Evolutionary conservation across 345 rosid genomes (phyloP).

Genomic region (Kandelia obovata): DNA sequence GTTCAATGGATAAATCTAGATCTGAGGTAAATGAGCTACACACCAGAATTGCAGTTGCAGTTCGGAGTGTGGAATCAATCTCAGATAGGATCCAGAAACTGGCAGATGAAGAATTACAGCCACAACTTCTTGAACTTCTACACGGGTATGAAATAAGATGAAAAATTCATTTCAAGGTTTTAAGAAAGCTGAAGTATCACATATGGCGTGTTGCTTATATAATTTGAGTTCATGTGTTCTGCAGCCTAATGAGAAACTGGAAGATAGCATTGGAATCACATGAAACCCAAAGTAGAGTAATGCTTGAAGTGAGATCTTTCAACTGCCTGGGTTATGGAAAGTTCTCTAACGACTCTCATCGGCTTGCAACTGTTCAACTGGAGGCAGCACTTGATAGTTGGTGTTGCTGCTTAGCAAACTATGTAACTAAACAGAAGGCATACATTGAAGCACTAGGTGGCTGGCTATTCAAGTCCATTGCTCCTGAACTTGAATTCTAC

Average conservation of each 20-base stretch:
- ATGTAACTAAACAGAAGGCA: conserved; percentile 34
- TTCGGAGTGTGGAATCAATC: conserved; percentile 36
- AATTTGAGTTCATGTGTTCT: neutral
- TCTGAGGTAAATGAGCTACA: conserved; percentile 27
- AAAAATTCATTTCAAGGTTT: neutral
- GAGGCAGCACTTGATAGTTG: conserved; percentile 39
- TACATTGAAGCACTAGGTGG: conserved; percentile 41
- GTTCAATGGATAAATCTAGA: conserved; percentile 25
- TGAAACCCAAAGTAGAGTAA: conserved; percentile 36
- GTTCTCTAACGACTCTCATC: conserved; percentile 31
- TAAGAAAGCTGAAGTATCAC: neutral
- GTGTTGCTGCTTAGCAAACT: conserved; percentile 30
- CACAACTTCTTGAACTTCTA: conserved; percentile 40
- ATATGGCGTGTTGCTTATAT: conserved; percentile 3
- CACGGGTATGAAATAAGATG: conserved; percentile 31
- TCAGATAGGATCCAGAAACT: conserved; percentile 38
- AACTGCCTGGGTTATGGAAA: conserved; percentile 20
- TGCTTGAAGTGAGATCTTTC: conserved; percentile 37
- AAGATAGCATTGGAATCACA: conserved; percentile 36
- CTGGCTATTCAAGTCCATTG: conserved; percentile 38
- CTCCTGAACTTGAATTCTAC: conserved; percentile 31
- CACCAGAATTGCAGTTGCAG: conserved; percentile 32
- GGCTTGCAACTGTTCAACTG: conserved; percentile 40
- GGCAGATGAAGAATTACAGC: conserved; percentile 47
- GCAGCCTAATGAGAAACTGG: conserved; percentile 43